Base-by-base conservation (phyloP, 106 monocot species). In the Dendrobium officinale region DNA sequence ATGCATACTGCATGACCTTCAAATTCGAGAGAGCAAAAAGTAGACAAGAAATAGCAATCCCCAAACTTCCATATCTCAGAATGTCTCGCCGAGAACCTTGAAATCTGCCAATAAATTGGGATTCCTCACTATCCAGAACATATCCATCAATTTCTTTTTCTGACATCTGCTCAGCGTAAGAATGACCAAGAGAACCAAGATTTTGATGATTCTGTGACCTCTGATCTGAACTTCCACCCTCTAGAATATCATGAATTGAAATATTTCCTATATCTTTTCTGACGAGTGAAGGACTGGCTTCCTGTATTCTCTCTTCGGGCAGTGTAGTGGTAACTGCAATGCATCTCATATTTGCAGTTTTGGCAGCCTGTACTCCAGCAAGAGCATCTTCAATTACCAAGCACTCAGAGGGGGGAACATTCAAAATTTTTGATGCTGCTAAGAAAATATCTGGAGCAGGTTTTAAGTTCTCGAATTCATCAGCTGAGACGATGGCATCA, bases 301-400 rank as follows among this genome's bases (percentile, higher is more conserved):
- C 80, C 72, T 87, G 84, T 75, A 99, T 82, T 48, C 73, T 82
- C 18, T 93, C 92, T 77, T 88, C 79, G 64, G 89, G 85, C 77
- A 99, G 73, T 83, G 98, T 95, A 86, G 98, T 99, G 13, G 88
- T 93, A 55, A 99, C 90, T 80, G 95, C 98, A 86, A 99, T 92
- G 79, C 95, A 99, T 91, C 98, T 98, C 94, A 98, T 98, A 67
- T 83, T 44, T 75, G 98, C 94, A 85, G 94, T 89, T 87, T 92
- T 91, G 78, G 98, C 98, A 86, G 98, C 98, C 82, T 98, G 92
- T 81, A 98, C 88, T 81, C 98, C 98, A 87, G 95, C 98, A 89
- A 98, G 91, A 85, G 98, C 98, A 91, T 98, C 94, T 91, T 95
- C 98, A 83, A 98, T 91, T 15, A 98, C 98, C 87, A 98, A 54